Percentiles rank a stretch among this genome's conserved stretches.
Conservation (phyloP, 495 filamentous ascomycete genomes). For the Talaromyces thailandensis region DNA sequence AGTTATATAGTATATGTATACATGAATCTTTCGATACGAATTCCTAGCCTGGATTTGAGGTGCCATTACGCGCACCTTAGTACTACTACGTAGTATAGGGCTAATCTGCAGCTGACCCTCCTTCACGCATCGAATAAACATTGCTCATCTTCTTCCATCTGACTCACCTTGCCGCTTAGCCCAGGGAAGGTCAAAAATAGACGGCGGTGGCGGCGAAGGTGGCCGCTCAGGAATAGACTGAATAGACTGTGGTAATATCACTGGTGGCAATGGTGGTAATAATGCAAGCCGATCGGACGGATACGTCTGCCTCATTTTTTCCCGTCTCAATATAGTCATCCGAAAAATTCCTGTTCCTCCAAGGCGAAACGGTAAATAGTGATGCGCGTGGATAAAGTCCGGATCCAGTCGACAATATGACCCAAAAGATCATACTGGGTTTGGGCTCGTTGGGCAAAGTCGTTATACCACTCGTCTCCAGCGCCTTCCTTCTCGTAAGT, state of each 20-base stretch:
- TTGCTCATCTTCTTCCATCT: background rate
- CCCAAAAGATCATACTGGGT: constrained; percentile 8
- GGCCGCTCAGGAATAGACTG: constrained; percentile 3
- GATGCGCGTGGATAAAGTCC: constrained; percentile 6
- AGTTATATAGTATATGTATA: background rate
- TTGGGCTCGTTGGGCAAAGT: constrained; percentile 9
- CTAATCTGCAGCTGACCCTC: background rate
- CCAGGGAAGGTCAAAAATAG: constrained; percentile 13
- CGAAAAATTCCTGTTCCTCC: constrained; percentile 10
- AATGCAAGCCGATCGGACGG: background rate
- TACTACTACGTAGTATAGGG: background rate
- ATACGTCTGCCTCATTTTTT: constrained; percentile 6
- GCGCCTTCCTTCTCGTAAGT: constrained; percentile 3
- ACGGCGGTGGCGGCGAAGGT: constrained; percentile 7
- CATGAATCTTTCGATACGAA: background rate
- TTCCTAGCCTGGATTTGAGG: background rate
- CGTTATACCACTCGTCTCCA: constrained; percentile 3
- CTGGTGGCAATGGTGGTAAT: background rate
- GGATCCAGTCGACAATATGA: constrained; percentile 9
- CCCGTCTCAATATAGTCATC: constrained; percentile 11
- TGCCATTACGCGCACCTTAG: background rate
- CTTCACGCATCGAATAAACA: background rate
- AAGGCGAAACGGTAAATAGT: constrained; percentile 8
- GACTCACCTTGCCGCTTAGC: constrained; percentile 1
- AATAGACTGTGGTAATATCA: background rate